Base-by-base conservation (phyloP, 2,329 filamentous ascomycete genomes). In the Erysiphe pulchra region DNA sequence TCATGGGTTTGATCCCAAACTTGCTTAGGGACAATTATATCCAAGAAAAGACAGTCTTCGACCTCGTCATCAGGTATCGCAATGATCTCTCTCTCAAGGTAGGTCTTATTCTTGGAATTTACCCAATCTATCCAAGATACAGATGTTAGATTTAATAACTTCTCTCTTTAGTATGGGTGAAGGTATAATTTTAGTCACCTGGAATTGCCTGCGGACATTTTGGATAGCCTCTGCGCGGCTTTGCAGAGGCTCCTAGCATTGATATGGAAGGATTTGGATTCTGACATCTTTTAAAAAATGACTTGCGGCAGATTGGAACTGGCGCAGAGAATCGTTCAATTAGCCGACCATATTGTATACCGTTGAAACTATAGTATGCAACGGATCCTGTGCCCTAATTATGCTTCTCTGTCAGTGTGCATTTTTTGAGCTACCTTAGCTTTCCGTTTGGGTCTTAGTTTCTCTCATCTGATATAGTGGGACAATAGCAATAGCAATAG, bases 31-130 rank as follows among this genome's bases (percentile, higher is more conserved):
- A 63, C 61, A 42, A 61, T 56, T 4, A 69, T 60, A 49, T 68
- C 66, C n/a, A 69, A 50, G 47, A 66, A 67, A 8, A 64, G 54
- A 49, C 67, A 69, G 48, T 69, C 66, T 50, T 69, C 65, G 47
- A 8, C 52, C 7, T 45, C 42, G 13, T 36, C 32, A 17, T 41
- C 38, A 18, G 38, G 38, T 41, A 41, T 41, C 17, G 14, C 7
- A 1, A 37, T 37, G 8, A 10, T 9, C 12, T n/a, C 14, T n/a
- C 12, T 37, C 9, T n/a, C 5, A 13, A 8, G 5, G 14, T 16
- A 17, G 2, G 11, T n/a, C 7, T 17, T 13, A 14, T 37, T 37
- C 17, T 17, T 14, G 12, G 17, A 37, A 37, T 17, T 9, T n/a
- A 13, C 14, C 8, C 34, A 14, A 8, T 37, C 34, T 37, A 17